Base-by-base conservation (phyloP, 1,139 yeast genomes). In the Hemisphaericaspora xylanilytica region DNA sequence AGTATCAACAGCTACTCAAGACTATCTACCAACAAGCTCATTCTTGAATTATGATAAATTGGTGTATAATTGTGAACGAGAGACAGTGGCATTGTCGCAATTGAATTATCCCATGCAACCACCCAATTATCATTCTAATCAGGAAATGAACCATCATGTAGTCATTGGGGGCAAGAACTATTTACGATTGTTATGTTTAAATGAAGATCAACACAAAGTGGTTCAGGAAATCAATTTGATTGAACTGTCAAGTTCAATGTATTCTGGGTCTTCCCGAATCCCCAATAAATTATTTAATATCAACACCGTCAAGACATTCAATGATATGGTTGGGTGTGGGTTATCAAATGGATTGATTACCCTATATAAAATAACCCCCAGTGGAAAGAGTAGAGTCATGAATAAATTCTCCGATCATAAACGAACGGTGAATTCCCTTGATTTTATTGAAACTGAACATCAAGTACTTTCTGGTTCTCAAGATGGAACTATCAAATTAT, bases 401-500 rank as follows among this genome's bases (percentile, higher is more conserved):
- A 55, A 72, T 37, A 70, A 76, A 32, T 65, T 83, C 28, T 63
- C 74, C 12, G 96, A 86, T 46, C 96, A 88, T 51, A 81, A 81
- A 37, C 67, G 97, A 40, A 81, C 95, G 3, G 82, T 92, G 33
- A 88, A 89, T 54, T 77, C 95, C 1, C 65, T 92, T 21, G 88
- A 85, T 43, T 89, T 88, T 56, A 52, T 65, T 13, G 71, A 73
- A 3, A 75, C 75, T 33, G 76, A 84, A 1, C 73, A 75, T 49
- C 68, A 78, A 34, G 59, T 92, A 12, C 61, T 88, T 2, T 84
- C 96, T 1, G 98, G 96, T 0, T 85, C 95, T 0, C 96, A 88
- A 55, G 98, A 92, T 61, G 97, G 97, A 2, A 70, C 83, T 14
- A 80, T 90, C 41, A 83, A 87, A 48, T 61, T 89, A 13, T 92